Evolutionary conservation across 1,284 basidiomycete species (phyloP).

Genomic region (Irpex sp.): DNA sequence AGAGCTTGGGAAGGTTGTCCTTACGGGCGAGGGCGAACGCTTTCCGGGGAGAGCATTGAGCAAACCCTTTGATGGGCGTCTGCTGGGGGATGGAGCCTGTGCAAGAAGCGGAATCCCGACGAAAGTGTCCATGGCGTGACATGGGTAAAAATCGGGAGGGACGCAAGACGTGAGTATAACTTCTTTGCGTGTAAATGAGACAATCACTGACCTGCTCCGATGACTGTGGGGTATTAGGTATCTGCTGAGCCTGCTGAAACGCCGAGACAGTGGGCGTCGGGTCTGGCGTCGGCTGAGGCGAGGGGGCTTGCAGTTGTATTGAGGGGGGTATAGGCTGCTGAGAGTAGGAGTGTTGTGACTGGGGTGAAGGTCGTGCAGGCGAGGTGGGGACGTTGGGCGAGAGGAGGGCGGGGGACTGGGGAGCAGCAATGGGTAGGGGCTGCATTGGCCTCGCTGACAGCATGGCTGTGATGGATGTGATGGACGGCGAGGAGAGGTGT

Average conservation of each 20-base stretch:
- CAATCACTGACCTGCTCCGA: slow-evolving; percentile 26
- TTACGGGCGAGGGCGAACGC: slow-evolving; percentile 24
- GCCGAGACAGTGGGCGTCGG: not conserved
- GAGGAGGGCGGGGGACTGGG: slow-evolving; percentile 16
- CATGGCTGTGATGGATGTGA: slow-evolving; percentile 27
- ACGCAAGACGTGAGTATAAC: not conserved
- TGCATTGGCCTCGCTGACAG: slow-evolving; percentile 41
- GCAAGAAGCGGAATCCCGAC: not conserved
- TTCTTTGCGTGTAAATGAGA: not conserved
- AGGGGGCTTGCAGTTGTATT: slow-evolving; percentile 9
- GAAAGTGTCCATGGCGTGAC: slow-evolving; percentile 1
- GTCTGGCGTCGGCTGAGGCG: slow-evolving; percentile 3
- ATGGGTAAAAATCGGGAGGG: not conserved
- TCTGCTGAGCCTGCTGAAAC: not conserved
- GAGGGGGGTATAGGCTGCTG: slow-evolving; percentile 9
- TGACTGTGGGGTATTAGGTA: slow-evolving; percentile 1
- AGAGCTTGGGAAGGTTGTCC: slow-evolving; percentile 10
- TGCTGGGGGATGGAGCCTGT: slow-evolving; percentile 21
- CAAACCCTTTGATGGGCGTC: slow-evolving; percentile 24
- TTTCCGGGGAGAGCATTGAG: slow-evolving; percentile 22
- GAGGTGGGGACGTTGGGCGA: slow-evolving; percentile 10
- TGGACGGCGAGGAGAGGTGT: not conserved
- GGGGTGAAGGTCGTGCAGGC: slow-evolving; percentile 9
- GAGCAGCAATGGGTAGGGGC: slow-evolving; percentile 26
- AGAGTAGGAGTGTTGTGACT: not conserved